These are phyloP conservation scores for Heracleum sosnowskyi DNA, from an alignment of 129 eudicot species.

Conservation along the genomic window DNA sequence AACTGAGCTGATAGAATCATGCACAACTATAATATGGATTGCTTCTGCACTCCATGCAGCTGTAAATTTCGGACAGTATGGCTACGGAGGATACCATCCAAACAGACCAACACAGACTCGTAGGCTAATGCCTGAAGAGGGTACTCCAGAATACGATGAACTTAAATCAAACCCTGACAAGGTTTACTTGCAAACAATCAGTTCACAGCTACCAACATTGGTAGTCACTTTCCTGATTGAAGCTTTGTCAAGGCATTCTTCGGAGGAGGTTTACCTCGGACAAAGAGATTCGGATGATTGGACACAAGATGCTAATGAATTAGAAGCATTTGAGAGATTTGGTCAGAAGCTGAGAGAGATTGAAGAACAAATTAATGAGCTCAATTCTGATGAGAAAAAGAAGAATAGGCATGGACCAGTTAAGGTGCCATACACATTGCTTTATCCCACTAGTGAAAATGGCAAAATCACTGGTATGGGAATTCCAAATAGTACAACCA, in stretches of 20 bases:
- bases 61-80: constrained; percentile 53
- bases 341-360: constrained; percentile 28
- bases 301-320: constrained; percentile 37
- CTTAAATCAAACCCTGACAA: constrained; percentile 23
- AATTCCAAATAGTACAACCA: constrained; percentile 43
- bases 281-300: constrained; percentile 41
- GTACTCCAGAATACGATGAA: constrained; percentile 31
- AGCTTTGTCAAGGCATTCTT: constrained; percentile 40
- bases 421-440: constrained; percentile 36
- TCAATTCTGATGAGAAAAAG: constrained; percentile 25
- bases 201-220: constrained; percentile 29
- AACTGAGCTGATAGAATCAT: constrained; percentile 21
- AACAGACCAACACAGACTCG: constrained; percentile 46
- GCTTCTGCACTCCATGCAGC: constrained; percentile 65
- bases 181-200: constrained; percentile 27
- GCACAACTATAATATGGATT: constrained; percentile 51
- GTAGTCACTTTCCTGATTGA: constrained; percentile 36
- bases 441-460: constrained; percentile 25
- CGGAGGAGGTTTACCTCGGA: constrained; percentile 46
- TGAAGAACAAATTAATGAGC: constrained; percentile 22
- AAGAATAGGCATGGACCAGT: constrained; percentile 39
- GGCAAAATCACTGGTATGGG: constrained; percentile 48
- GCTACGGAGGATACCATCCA: constrained; percentile 43
- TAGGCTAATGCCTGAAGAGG: constrained; percentile 35
- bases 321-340: constrained; percentile 36